Conservation (phyloP, 2,329 filamentous ascomycete species). For the Scytalidium lignicola region DNA sequence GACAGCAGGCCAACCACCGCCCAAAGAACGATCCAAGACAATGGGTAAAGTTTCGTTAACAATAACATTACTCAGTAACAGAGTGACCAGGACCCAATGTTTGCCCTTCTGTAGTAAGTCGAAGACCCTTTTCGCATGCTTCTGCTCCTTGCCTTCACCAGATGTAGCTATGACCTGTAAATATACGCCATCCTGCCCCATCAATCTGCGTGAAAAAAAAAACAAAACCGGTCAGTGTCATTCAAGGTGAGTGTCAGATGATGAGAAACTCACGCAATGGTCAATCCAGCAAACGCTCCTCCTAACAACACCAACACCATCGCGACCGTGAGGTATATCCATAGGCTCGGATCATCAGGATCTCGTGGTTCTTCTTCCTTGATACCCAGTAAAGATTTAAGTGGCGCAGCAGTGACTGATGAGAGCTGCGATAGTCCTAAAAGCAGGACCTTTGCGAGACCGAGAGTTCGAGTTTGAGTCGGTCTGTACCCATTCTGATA, state of each 20-base stretch:
- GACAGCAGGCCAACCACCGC: conserved; percentile 90
- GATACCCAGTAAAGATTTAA: conserved; percentile 34
- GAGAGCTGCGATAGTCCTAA: conserved; percentile 38
- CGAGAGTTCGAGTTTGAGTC: conserved; percentile 44
- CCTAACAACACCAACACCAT: conserved; percentile 78
- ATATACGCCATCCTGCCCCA: conserved; percentile 84
- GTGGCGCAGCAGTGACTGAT: conserved; percentile 25
- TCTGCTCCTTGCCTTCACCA: conserved; percentile 76
- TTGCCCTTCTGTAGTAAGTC: conserved; percentile 80
- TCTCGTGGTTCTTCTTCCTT: conserved; percentile 43
- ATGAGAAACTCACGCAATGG: conserved; percentile 62
- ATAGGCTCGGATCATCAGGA: conserved; percentile 59
- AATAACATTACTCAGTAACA: conserved; percentile 93
- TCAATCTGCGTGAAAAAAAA: conserved; percentile 24
- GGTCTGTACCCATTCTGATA: conserved; percentile 31
- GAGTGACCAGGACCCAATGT: conserved; percentile 95
- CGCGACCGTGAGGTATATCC: conserved; percentile 76
- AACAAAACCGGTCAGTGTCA: conserved; percentile 3
- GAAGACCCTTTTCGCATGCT: conserved; percentile 77
- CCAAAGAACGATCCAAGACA: conserved; percentile 86
- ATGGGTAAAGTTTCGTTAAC: conserved; percentile 97
- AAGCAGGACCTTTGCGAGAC: conserved; percentile 46
- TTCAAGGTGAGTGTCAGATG: background rate
- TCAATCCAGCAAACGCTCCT: conserved; percentile 91
- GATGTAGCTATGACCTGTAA: conserved; percentile 90